A percentile compares a stretch with the other conserved stretches of the same genome.
Conservation (phyloP, 768 basidiomycete genomes). For the Boletus reticulatus region DNA sequence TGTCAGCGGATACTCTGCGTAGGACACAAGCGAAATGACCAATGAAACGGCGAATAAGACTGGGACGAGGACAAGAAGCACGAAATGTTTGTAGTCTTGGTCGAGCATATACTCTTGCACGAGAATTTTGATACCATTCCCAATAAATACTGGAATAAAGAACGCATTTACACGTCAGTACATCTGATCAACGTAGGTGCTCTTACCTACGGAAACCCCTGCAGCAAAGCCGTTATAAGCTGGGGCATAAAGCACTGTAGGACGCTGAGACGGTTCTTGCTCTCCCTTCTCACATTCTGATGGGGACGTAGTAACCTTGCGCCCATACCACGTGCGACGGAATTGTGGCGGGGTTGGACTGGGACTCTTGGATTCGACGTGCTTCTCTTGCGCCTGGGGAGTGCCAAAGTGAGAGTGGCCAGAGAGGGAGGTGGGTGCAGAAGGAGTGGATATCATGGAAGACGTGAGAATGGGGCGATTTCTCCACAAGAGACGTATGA, state of each 20-base stretch:
- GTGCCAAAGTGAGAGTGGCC: conserved; percentile 35
- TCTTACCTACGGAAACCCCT: conserved; percentile 24
- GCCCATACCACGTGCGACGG: conserved; percentile 62
- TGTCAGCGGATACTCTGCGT: not conserved
- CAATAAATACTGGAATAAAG: conserved; percentile 52
- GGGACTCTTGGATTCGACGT: conserved; percentile 12
- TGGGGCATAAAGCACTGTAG: conserved; percentile 24
- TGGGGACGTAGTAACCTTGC: conserved; percentile 42
- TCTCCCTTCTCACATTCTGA: conserved; percentile 27
- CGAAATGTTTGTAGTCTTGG: conserved; percentile 38
- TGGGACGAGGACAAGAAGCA: conserved; percentile 41
- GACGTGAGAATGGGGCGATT: conserved; percentile 28
- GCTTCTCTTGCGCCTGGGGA: conserved; percentile 16
- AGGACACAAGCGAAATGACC: conserved; percentile 21
- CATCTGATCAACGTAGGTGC: not conserved
- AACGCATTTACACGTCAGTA: conserved; percentile 1
- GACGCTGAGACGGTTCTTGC: conserved; percentile 13
- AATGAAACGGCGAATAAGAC: conserved; percentile 47
- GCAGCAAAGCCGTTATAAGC: conserved; percentile 29
- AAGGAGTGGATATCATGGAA: conserved; percentile 28
- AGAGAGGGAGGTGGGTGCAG: conserved; percentile 34
- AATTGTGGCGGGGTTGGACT: conserved; percentile 28
- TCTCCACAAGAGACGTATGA: conserved; percentile 57
- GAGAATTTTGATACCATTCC: conserved; percentile 60
- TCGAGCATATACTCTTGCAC: conserved; percentile 54